phyloP scores from a whole-genome alignment of 2,329 filamentous ascomycete species.

The Phaeophleospora eucalypticola region DNA sequence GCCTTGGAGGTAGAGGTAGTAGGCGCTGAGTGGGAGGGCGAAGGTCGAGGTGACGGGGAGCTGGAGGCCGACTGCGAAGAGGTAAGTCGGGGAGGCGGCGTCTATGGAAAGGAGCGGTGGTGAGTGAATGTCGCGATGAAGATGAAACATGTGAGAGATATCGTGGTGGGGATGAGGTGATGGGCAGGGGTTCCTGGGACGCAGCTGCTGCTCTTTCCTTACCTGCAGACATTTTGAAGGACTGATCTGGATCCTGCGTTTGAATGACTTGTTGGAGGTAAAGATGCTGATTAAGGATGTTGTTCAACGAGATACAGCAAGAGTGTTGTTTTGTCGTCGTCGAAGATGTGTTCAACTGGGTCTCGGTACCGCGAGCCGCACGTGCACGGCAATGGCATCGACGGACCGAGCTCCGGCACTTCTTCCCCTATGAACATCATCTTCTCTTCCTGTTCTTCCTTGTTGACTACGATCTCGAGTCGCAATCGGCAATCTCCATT shows the following conservation, averaged over 20 bases:
- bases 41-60: constrained; percentile 17
- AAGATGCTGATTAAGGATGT: not conserved
- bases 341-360: no score
- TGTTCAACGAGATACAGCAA: no score
- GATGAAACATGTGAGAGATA: not conserved
- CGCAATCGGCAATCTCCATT: no score
- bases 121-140: not conserved
- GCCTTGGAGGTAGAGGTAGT: constrained; percentile 17
- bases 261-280: not conserved
- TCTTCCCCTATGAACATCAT: no score
- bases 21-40: constrained; percentile 13
- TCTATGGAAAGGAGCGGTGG: not conserved
- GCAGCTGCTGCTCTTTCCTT: not conserved
- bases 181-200: not conserved
- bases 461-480: no score
- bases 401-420: no score
- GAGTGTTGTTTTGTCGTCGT: no score
- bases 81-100: not conserved
- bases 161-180: not conserved
- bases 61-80: constrained; percentile 7
- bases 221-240: not conserved
- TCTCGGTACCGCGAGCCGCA: no score
- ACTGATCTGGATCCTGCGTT: not conserved
- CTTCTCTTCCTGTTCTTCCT: no score
- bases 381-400: no score